Conservation (phyloP, 805 yeast species). For the Candida piceae region DNA sequence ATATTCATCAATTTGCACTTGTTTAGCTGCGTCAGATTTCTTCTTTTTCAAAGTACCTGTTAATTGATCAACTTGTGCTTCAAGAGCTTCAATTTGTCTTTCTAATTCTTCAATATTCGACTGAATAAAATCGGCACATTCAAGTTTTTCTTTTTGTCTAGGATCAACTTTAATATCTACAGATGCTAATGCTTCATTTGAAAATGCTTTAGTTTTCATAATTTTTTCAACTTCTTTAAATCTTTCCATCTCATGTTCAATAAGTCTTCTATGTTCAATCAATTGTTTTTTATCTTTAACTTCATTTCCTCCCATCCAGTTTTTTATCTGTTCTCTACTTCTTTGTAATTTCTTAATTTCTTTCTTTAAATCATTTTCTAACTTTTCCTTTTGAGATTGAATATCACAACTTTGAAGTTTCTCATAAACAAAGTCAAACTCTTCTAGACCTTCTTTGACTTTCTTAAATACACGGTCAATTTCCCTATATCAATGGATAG, state of each 20-base stretch:
- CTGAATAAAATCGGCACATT: slow-evolving; percentile 63
- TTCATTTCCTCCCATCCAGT: slow-evolving; percentile 88
- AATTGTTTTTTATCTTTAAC: slow-evolving; percentile 83
- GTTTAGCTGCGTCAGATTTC: slow-evolving; percentile 48
- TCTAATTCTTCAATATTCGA: slow-evolving; percentile 73
- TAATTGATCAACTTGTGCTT: slow-evolving; percentile 60
- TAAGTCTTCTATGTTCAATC: slow-evolving; percentile 67
- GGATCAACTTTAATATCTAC: slow-evolving; percentile 62
- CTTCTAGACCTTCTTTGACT: slow-evolving; percentile 84
- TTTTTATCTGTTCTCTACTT: slow-evolving; percentile 89
- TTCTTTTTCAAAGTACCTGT: slow-evolving; percentile 51
- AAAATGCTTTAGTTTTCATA: slow-evolving; percentile 89
- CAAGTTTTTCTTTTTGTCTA: slow-evolving; percentile 72
- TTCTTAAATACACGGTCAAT: slow-evolving; percentile 90
- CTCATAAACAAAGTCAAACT: slow-evolving; percentile 80
- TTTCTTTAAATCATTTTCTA: slow-evolving; percentile 87
- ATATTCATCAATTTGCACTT: slow-evolving; percentile 55
- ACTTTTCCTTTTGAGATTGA: slow-evolving; percentile 85
- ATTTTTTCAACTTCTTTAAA: slow-evolving; percentile 92
- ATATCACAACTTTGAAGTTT: slow-evolving; percentile 78
- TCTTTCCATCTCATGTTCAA: slow-evolving; percentile 85
- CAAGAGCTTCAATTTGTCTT: slow-evolving; percentile 74
- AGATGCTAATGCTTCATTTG: slow-evolving; percentile 80
- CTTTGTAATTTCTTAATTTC: slow-evolving; percentile 94
- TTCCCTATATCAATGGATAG: too few species aligned